Percentiles rank a stretch among this genome's conserved stretches.
Evolutionary conservation across 2,329 filamentous ascomycete species (phyloP).

Genomic region (Alternaria sp.): DNA sequence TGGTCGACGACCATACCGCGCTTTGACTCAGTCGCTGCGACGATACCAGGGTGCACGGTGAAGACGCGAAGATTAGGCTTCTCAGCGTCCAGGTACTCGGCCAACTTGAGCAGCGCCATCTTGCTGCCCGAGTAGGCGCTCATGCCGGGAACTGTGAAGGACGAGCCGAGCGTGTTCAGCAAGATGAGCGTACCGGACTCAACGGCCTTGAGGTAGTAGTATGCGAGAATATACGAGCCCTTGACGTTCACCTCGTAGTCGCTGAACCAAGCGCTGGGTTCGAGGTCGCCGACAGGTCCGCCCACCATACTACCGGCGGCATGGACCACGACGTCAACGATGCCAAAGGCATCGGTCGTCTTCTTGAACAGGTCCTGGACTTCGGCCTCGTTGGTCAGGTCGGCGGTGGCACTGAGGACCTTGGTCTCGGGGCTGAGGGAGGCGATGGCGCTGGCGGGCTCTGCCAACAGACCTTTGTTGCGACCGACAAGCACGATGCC

Average conservation of each 20-base stretch:
- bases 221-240: conserved; percentile 17
- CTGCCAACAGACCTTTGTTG: conserved; percentile 25
- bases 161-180: conserved; percentile 7
- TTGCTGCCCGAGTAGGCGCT: conserved; percentile 29
- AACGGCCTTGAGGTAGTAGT: conserved; percentile 12
- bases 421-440: conserved; percentile 20
- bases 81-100: conserved; percentile 27
- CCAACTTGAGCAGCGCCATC: conserved; percentile 25
- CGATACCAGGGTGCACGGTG: conserved; percentile 30
- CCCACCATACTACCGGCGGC: neutral
- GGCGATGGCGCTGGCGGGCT: conserved; percentile 16
- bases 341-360: neutral
- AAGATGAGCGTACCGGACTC: conserved; percentile 25
- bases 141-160: conserved; percentile 13
- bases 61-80: conserved; percentile 8
- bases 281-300: conserved; percentile 12
- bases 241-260: conserved; percentile 27
- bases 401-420: conserved; percentile 24
- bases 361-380: conserved; percentile 20
- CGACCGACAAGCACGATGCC: conserved; percentile 32
- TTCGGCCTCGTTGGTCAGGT: conserved; percentile 24
- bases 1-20: conserved; percentile 2
- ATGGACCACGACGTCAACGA: neutral
- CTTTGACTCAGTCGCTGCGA: conserved; percentile 13
- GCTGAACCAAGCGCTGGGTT: conserved; percentile 3